Base-by-base conservation (phyloP, 2,329 filamentous ascomycete species). In the Mycosphaerelloides madeirae region DNA sequence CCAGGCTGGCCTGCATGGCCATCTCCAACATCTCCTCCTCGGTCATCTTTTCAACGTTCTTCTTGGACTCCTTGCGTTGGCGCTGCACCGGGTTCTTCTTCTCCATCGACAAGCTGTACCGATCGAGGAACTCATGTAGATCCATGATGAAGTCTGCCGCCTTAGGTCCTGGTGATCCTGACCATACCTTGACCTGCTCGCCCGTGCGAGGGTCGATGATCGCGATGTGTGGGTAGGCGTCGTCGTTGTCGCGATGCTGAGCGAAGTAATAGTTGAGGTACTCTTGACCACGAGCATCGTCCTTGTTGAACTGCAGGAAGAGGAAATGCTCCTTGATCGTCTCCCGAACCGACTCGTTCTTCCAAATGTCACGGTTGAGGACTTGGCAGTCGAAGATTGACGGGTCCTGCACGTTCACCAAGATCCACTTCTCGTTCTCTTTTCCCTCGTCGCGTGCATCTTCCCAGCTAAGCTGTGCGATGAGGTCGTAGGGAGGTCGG, bases 1-100 rank as follows among this genome's bases (percentile, higher is more conserved):
- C 83, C 35, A 97, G 71, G 62, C 90, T 96, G 69, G 94, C 93
- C 64, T 90, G 82, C 62, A 98, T 67, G 0, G 93, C 93, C 78
- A 96, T 83, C 66, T 96, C 85, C 56, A 98, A 72, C 89, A 95
- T 95, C 69, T 98, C 90, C 38, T 97, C 90, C 63, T 98, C 93
- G 0, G 88, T 95, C 84, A 98, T 91, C 31, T 85, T 81, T 46
- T 85, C 85, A 2, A 96, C 79, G 53, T 91, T 87, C 61, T 84
- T 83, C 61, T 63, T 65, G 28, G 57, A 53, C 44, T 88, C 85
- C 3, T 82, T 76, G 65, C 87, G 87, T 42, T 84, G 74, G 63
- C 81, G 85, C 18, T 88, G 84, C 3, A 98, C 88, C 0, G 93
- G 93, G 61, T 98, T 98, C 70, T 94, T 95, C 63, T 85, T 91